Evolutionary conservation across 2,329 filamentous ascomycete species (phyloP).

Genomic region (Plenodomus tracheiphilus): DNA sequence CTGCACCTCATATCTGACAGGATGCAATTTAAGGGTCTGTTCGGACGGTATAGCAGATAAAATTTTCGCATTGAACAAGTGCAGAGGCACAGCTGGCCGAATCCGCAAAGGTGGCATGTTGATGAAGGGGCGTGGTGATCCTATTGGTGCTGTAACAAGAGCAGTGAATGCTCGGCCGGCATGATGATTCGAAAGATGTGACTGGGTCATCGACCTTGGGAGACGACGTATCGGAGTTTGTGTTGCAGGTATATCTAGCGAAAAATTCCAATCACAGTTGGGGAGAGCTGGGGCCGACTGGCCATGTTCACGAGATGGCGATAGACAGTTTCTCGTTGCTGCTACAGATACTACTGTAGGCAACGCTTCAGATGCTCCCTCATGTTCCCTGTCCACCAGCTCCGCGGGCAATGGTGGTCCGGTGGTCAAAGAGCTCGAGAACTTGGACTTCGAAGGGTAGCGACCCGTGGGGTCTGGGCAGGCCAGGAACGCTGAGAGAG

Average conservation of each 20-base stretch:
- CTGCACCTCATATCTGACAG: not conserved
- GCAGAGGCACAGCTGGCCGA: not conserved
- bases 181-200: not conserved
- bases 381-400: not conserved
- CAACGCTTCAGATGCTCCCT: not conserved
- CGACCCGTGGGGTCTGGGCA: slow-evolving; percentile 3
- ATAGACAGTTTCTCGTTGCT: not conserved
- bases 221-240: not conserved
- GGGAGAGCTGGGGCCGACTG: not conserved
- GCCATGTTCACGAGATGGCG: too few species aligned
- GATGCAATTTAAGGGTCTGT: not conserved
- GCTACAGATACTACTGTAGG: too few species aligned
- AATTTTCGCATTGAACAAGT: not conserved
- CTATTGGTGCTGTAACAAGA: slow-evolving; percentile 6
- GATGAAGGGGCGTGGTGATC: slow-evolving; percentile 8
- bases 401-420: not conserved
- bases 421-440: not conserved
- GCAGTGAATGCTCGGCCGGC: not conserved
- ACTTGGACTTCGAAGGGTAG: slow-evolving; percentile 1
- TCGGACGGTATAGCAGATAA: not conserved
- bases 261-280: not conserved
- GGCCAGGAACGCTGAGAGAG: slow-evolving; percentile 20
- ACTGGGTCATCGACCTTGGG: not conserved
- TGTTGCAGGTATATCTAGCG: not conserved
- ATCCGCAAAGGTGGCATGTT: not conserved